A percentile compares a stretch with the other conserved stretches of the same genome.
phyloP scores from a whole-genome alignment of 768 basidiomycete species.

The Collybia nuda region DNA sequence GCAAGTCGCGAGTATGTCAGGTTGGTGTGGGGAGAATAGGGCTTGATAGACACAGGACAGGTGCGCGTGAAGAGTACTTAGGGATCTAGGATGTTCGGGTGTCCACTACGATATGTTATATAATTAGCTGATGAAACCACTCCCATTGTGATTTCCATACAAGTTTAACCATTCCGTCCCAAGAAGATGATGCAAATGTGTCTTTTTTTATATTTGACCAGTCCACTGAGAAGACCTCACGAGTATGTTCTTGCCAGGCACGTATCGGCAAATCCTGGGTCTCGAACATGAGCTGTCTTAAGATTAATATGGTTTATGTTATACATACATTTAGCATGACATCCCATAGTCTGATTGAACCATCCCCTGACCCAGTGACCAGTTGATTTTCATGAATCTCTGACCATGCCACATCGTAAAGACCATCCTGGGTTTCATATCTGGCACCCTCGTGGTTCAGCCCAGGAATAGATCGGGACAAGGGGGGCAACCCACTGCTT shows the following conservation, averaged over 20 bases:
- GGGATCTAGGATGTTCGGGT: slow-evolving; percentile 75
- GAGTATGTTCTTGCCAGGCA: slow-evolving; percentile 92
- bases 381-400: slow-evolving; percentile 94
- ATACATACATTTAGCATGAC: slow-evolving; percentile 72
- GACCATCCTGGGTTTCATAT: slow-evolving; percentile 86
- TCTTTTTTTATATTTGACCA: slow-evolving; percentile 96
- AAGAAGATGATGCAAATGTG: slow-evolving; percentile 81
- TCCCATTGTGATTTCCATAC: slow-evolving; percentile 43
- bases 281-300: not conserved
- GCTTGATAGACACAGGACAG: slow-evolving; percentile 86
- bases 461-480: slow-evolving; percentile 3
- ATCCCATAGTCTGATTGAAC: slow-evolving; percentile 90
- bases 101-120: slow-evolving; percentile 88
- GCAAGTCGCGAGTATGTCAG: slow-evolving; percentile 78
- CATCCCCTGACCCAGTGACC: slow-evolving; percentile 86
- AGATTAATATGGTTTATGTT: no score
- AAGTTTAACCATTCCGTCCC: slow-evolving; percentile 90
- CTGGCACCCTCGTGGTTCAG: slow-evolving; percentile 41
- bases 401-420: slow-evolving; percentile 94
- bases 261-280: slow-evolving; percentile 83
- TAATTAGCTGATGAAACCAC: no score
- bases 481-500: slow-evolving; percentile 55
- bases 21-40: slow-evolving; percentile 89
- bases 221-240: slow-evolving; percentile 91
- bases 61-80: slow-evolving; percentile 83